These are phyloP conservation scores for Patellifolia procumbens DNA, from an alignment of 179 eudicot species.

Conservation along the genomic window DNA sequence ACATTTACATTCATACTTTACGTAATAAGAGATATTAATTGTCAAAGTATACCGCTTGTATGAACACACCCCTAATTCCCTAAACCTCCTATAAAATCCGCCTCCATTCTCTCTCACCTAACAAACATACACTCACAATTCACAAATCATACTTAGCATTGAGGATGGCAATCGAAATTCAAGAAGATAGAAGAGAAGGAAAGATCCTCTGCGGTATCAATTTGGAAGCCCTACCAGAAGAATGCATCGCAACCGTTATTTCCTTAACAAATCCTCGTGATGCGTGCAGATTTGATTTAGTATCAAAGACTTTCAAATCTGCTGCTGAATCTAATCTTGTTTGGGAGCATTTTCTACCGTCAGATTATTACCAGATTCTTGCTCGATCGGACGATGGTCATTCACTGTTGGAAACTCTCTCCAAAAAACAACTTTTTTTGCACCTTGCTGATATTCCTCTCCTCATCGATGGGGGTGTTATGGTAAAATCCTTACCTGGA, in stretches of 20 bases:
- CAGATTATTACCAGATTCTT: constrained; percentile 41
- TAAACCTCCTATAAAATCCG: no score
- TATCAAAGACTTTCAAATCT: constrained; percentile 43
- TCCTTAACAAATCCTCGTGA: constrained; percentile 45
- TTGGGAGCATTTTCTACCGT: constrained; percentile 58
- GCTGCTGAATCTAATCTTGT: constrained; percentile 51
- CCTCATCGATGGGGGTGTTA: constrained; percentile 42
- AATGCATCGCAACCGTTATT: constrained; percentile 39
- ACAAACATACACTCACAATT: no score
- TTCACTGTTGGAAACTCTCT: neutral
- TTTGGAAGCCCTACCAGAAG: constrained; percentile 43
- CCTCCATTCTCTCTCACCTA: no score
- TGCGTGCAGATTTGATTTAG: constrained; percentile 38
- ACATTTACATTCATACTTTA: no score
- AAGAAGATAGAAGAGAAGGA: no score
- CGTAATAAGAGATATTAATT: no score
- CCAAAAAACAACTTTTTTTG: constrained; percentile 47
- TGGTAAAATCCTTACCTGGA: constrained; percentile 31
- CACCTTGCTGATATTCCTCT: constrained; percentile 39
- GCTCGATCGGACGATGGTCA: constrained; percentile 29
- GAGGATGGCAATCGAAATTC: no score
- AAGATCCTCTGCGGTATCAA: no score
- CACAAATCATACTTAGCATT: no score
- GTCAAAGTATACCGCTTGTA: no score
- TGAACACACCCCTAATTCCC: no score